Conservation (phyloP, 2,329 filamentous ascomycete species). For the Aspergillus neoniger region DNA sequence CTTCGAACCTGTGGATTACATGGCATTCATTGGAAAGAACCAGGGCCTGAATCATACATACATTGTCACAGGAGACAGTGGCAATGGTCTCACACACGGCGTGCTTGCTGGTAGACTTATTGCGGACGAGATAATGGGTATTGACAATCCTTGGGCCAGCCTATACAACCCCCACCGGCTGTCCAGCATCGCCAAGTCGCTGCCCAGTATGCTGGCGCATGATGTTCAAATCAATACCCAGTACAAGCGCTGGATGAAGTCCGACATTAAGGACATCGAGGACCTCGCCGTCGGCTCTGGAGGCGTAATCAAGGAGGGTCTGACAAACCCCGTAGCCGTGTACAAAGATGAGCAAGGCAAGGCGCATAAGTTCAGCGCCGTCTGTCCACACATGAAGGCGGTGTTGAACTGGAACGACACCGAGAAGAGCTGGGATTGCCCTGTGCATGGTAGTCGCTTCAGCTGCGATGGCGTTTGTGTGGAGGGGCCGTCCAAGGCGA, state of each 20-base stretch:
- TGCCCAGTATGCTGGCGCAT: constrained; percentile 51
- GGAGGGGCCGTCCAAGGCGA: constrained; percentile 44
- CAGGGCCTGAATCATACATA: constrained; percentile 55
- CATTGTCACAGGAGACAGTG: constrained; percentile 59
- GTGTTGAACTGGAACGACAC: constrained; percentile 59
- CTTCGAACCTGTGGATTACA: constrained; percentile 56
- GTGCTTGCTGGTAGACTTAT: constrained; percentile 56
- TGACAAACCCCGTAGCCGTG: constrained; percentile 53
- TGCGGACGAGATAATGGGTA: constrained; percentile 55
- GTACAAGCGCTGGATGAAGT: constrained; percentile 57
- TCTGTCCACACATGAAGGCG: constrained; percentile 60
- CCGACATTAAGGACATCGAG: constrained; percentile 60
- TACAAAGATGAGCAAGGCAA: constrained; percentile 59
- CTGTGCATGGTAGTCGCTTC: constrained; percentile 49
- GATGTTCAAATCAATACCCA: constrained; percentile 59
- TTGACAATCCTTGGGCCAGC: constrained; percentile 52
- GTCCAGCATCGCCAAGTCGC: constrained; percentile 47
- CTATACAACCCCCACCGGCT: constrained; percentile 56
- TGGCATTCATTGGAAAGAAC: constrained; percentile 60
- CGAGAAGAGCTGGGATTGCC: constrained; percentile 60
- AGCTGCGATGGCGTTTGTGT: constrained; percentile 46
- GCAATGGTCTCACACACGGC: constrained; percentile 60
- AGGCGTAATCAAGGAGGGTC: constrained; percentile 54
- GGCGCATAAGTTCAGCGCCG: constrained; percentile 53
- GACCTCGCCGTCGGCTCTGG: constrained; percentile 54